A percentile compares a stretch with the other conserved stretches of the same genome.
These are phyloP conservation scores for Ascochyta viciae-villosae DNA, from an alignment of 2,329 filamentous ascomycete genomes.

Conservation along the genomic window DNA sequence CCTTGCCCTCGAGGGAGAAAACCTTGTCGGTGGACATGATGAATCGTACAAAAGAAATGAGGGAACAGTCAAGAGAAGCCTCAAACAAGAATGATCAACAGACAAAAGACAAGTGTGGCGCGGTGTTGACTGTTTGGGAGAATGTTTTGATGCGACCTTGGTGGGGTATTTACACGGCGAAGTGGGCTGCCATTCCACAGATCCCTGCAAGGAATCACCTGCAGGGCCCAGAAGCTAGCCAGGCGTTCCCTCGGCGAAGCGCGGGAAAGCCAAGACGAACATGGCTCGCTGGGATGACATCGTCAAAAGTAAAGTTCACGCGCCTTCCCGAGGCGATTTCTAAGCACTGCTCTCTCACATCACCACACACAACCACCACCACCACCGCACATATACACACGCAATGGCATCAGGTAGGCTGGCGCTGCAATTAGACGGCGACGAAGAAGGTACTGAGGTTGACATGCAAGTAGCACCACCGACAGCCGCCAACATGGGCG, in stretches of 20 bases:
- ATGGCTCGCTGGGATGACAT: slow-evolving; percentile 9
- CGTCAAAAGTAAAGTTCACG: slow-evolving; percentile 15
- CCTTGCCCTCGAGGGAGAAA: slow-evolving; percentile 91
- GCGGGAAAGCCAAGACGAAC: slow-evolving; percentile 16
- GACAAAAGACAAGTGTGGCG: slow-evolving; percentile 4
- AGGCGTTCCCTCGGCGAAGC: slow-evolving; percentile 12
- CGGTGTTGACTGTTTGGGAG: slow-evolving; percentile 15
- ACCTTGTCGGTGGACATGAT: slow-evolving; percentile 64
- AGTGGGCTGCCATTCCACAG: slow-evolving; percentile 7
- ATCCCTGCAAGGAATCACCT: slow-evolving; percentile 12
- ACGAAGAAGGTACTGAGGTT: neutral
- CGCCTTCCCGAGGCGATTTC: slow-evolving; percentile 17
- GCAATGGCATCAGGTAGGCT: slow-evolving; percentile 16
- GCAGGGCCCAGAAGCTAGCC: too few species aligned
- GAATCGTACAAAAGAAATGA: slow-evolving; percentile 7
- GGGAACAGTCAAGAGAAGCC: neutral
- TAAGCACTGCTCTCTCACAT: slow-evolving; percentile 12
- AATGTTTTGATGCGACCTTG: slow-evolving; percentile 37
- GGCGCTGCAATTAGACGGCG: neutral
- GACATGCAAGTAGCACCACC: slow-evolving; percentile 32
- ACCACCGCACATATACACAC: slow-evolving; percentile 2
- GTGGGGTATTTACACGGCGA: slow-evolving; percentile 35
- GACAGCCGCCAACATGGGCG: slow-evolving; percentile 54
- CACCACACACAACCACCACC: slow-evolving; percentile 1
- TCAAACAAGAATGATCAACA: neutral